Percentiles rank a stretch among this genome's conserved stretches.
These are phyloP conservation scores for Thalassiosira mediterranea DNA, from an alignment of 352 stramenopile species.

Conservation along the genomic window DNA sequence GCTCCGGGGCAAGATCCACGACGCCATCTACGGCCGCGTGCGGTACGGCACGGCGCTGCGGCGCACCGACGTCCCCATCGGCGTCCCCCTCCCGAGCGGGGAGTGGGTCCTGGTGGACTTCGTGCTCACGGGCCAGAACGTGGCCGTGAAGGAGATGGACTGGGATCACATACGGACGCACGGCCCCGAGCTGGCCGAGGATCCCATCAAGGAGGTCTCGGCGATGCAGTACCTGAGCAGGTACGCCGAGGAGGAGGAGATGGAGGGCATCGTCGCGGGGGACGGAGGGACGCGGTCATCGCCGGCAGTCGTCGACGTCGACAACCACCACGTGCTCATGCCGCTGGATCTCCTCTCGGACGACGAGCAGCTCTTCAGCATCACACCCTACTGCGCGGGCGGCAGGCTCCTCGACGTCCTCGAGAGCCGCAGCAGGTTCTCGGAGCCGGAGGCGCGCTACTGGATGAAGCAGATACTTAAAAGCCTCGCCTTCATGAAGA, in stretches of 20 bases:
- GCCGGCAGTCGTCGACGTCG: slow-evolving; percentile 12
- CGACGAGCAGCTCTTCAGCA: slow-evolving; percentile 40
- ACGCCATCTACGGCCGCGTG: slow-evolving; percentile 76
- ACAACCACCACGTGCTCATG: slow-evolving; percentile 33
- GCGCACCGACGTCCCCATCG: slow-evolving; percentile 33
- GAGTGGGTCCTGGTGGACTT: slow-evolving; percentile 52
- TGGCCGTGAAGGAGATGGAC: slow-evolving; percentile 82
- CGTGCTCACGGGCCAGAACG: slow-evolving; percentile 67
- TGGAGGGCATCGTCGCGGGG: too few relatives aligned
- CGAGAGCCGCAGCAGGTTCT: slow-evolving; percentile 44
- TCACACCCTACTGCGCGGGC: slow-evolving; percentile 53
- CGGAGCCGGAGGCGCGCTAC: slow-evolving; percentile 44
- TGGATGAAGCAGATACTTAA: slow-evolving; percentile 56
- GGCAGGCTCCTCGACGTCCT: slow-evolving; percentile 48
- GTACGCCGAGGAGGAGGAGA: too few relatives aligned
- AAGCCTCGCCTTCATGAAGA: slow-evolving; percentile 56
- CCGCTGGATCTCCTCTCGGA: slow-evolving; percentile 47
- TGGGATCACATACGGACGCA: slow-evolving; percentile 70
- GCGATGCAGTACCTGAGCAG: slow-evolving; percentile 75
- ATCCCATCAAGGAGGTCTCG: slow-evolving; percentile 83
- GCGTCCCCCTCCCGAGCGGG: slow-evolving; percentile 18
- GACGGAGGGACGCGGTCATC: too few relatives aligned
- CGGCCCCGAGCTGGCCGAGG: slow-evolving; percentile 63
- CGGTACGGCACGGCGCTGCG: slow-evolving; percentile 67
- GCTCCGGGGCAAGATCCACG: slow-evolving; percentile 68